Base-by-base conservation (phyloP, 2,329 filamentous ascomycete species). In the Cercospora canescens region DNA sequence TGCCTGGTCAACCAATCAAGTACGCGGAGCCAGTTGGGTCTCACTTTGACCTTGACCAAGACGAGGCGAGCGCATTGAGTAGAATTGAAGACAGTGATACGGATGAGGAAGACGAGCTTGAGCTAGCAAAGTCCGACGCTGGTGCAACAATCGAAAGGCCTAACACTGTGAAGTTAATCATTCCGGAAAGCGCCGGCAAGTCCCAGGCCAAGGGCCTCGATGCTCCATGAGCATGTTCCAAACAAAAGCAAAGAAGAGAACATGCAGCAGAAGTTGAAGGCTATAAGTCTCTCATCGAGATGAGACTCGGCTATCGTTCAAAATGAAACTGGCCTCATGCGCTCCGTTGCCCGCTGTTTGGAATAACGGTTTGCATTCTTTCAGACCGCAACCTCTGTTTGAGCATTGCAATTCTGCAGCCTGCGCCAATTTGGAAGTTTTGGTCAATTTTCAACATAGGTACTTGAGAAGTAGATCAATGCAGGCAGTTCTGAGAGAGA, bases 1-100 rank as follows among this genome's bases (percentile, higher is more conserved):
- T 82, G 30, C 66, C 74, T 16, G 74, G 71, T 4, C 60, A 73
- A 12, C 71, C 75, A 16, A 48, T 71, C 12, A 69, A 72, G 32
- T 76, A 70, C 56, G 72, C 68, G 4, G 69, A 66, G 37, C 69
- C 69, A 26, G 58, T 69, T 28, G 56, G 54, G 12, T 56, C 68
- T 32, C 26, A 18, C 14, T 48, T 37, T 39, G 61, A 60, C 14
- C 18, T 24, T 9, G 57, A 64, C 14, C 21, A 52, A 21, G 68
- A 55, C 30, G 59, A 62, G 18, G 28, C 60, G 28, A 50, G 60
- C 35, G 65, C 64, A 12, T 48, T 59, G 24, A 52, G 45, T 1
- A 64, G 66, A 24, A 48, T 57, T 32, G 66, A 67, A 28, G 55
- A 41, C 18, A 66, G 58, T n/a, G 54, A 58, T 30, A 48, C 18